A percentile compares a stretch with the other conserved stretches of the same genome.
Conservation (phyloP, 2,329 filamentous ascomycete genomes). For the Pyrenophora graminea region DNA sequence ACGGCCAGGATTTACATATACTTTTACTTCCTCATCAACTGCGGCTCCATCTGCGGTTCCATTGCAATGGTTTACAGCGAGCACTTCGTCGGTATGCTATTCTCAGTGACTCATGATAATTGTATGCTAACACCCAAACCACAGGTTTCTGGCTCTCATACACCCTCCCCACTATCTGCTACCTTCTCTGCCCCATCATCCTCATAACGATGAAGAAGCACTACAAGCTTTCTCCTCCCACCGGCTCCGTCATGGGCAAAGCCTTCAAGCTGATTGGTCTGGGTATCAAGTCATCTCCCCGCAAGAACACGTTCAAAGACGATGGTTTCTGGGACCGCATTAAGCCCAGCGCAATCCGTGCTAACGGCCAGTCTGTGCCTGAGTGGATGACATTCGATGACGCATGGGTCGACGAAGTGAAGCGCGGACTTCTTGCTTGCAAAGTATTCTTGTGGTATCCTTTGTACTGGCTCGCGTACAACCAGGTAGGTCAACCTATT, state of each 20-base stretch:
- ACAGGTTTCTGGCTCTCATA: slow-evolving; percentile 72
- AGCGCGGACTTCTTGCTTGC: slow-evolving; percentile 58
- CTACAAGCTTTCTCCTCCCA: slow-evolving; percentile 68
- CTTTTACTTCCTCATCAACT: slow-evolving; percentile 42
- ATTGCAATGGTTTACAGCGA: slow-evolving; percentile 45
- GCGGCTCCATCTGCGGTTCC: slow-evolving; percentile 46
- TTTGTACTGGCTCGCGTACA: slow-evolving; percentile 30
- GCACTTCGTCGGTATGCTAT: slow-evolving; percentile 20
- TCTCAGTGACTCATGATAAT: not conserved
- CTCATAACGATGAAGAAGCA: slow-evolving; percentile 64
- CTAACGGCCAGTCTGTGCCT: slow-evolving; percentile 56
- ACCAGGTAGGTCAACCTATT: not conserved
- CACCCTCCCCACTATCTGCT: slow-evolving; percentile 68
- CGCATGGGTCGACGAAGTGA: slow-evolving; percentile 76
- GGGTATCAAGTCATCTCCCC: slow-evolving; percentile 37
- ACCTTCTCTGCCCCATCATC: slow-evolving; percentile 63
- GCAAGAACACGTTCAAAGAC: slow-evolving; percentile 31
- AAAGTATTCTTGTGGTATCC: slow-evolving; percentile 64
- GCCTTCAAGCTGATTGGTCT: slow-evolving; percentile 64
- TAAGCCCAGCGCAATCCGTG: slow-evolving; percentile 58
- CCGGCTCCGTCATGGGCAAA: slow-evolving; percentile 72
- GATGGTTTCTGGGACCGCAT: slow-evolving; percentile 62
- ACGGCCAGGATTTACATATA: slow-evolving; percentile 64
- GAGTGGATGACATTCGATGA: slow-evolving; percentile 80
- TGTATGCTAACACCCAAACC: slow-evolving; percentile 43